Percentiles rank a stretch among this genome's conserved stretches.
These are phyloP conservation scores for Yamadazyma trypodendri DNA, from an alignment of 1,139 yeast genomes.

Conservation along the genomic window DNA sequence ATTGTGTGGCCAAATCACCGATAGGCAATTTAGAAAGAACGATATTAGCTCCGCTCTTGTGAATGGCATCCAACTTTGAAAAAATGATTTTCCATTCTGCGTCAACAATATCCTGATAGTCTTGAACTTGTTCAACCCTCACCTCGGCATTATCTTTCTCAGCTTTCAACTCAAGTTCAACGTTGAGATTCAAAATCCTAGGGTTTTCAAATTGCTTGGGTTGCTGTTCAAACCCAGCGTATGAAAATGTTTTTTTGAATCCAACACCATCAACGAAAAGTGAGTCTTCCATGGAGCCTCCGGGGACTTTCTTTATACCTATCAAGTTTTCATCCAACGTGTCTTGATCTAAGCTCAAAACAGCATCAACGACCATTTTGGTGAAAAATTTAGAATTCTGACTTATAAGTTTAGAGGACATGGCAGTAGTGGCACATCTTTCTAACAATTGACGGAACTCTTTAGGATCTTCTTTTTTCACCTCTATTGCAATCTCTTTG, in stretches of 20 bases:
- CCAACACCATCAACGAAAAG: conserved; percentile 91
- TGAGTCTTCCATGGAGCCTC: conserved; percentile 96
- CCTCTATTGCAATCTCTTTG: conserved; percentile 70
- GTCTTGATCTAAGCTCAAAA: conserved; percentile 76
- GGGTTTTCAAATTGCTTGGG: conserved; percentile 84
- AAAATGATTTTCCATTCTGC: conserved; percentile 97
- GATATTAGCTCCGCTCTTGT: conserved; percentile 84
- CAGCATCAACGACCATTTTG: conserved; percentile 96
- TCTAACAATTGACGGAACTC: conserved; percentile 76
- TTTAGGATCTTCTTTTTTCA: conserved; percentile 44
- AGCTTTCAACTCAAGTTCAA: conserved; percentile 94
- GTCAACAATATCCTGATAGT: conserved; percentile 94
- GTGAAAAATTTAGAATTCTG: conserved; percentile 87
- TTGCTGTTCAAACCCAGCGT: conserved; percentile 98
- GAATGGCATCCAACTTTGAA: conserved; percentile 80
- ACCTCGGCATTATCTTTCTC: conserved; percentile 99
- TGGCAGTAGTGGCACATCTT: conserved; percentile 94
- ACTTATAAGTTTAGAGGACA: conserved; percentile 91
- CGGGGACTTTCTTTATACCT: conserved; percentile 93
- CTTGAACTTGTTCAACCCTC: conserved; percentile 88
- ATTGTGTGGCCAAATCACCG: conserved; percentile 98
- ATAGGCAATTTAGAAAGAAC: conserved; percentile 93
- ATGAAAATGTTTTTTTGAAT: conserved; percentile 92
- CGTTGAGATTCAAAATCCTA: conserved; percentile 79
- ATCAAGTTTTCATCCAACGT: conserved; percentile 87